phyloP scores from a whole-genome alignment of 306 rosid genomes.

The Clitoria ternatea region DNA sequence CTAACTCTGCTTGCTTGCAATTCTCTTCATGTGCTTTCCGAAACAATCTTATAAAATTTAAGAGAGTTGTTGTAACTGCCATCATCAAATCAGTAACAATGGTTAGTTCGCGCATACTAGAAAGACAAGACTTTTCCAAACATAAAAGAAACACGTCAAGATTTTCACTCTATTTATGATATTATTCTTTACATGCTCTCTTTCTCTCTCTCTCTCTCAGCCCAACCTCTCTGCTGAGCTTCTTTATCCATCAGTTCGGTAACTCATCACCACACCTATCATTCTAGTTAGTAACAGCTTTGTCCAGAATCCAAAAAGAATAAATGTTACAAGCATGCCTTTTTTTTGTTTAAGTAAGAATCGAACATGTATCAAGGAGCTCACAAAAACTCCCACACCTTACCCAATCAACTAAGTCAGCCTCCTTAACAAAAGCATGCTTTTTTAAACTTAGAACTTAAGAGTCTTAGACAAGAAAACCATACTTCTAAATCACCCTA shows the following conservation, averaged over 20 bases:
- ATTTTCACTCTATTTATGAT: background rate
- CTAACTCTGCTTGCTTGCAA: conserved; percentile 83
- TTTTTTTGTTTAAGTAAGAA: too few species aligned
- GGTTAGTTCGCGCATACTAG: conserved; percentile 26
- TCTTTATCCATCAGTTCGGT: background rate
- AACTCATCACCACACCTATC: background rate
- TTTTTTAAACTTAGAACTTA: background rate
- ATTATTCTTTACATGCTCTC: too few species aligned
- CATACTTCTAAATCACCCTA: conserved; percentile 9
- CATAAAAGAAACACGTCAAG: conserved; percentile 1
- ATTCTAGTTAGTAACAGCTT: background rate
- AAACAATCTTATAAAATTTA: conserved; percentile 76
- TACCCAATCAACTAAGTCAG: too few species aligned
- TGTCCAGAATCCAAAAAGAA: background rate
- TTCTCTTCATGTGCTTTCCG: conserved; percentile 97
- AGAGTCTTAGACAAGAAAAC: conserved; percentile 18
- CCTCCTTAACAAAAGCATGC: too few species aligned
- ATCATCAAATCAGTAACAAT: conserved; percentile 29
- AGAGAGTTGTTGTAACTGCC: conserved; percentile 83
- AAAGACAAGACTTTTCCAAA: conserved; percentile 1
- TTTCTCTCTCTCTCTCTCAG: too few species aligned
- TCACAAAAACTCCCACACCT: too few species aligned
- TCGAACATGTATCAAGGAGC: too few species aligned
- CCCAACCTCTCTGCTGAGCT: too few species aligned
- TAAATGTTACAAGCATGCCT: too few species aligned